Evolutionary conservation across 2,329 filamentous ascomycete genomes (phyloP), one percentile per base, ranked within the genome.

Genomic region (Diaporthe sp.): DNA sequence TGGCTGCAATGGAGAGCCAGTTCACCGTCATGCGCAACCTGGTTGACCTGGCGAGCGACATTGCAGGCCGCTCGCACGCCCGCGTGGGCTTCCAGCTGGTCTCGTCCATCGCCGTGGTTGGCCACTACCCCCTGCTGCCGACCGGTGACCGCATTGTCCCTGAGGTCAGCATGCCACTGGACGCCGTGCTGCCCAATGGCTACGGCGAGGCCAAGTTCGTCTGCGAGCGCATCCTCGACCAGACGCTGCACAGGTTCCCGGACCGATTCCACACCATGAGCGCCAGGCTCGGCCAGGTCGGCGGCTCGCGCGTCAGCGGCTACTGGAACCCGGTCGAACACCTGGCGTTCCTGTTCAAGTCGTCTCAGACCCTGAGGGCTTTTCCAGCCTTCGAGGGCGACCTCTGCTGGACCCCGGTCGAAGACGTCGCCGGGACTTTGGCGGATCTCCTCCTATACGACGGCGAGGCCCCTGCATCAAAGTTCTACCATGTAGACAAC

Each of bases 281-380:
- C n/a, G n/a, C n/a, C n/a, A n/a, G n/a, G n/a, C 80, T 82, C 82
- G 22, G 74, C 85, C 0, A 85, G 84, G 81, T 79, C 79, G 0
- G 84, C 87, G 0, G 53, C 35, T 27, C 84, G 88, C 0, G 81
- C 85, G 0, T 4, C 0, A 89, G 81, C 71, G 89, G 88, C 0
- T 86, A 86, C 76, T 91, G 89, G 89, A 91, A 91, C 75, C 80
- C 84, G 0, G 81, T 82, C 35, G 88, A 90, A 77, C 87, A 90
- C 76, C 79, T 90, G 17, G 76, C 81, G 0, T 88, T 88, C 75
- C 71, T 90, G 51, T 77, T 89, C 68, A 89, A 88, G 79, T 87
- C 85, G 0, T 84, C 85, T 0, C 86, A 89, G 77, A 85, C 84
- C 0, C 76, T 89, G 0, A 78, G 80, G 0, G 81, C 78, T 0